phyloP scores from a whole-genome alignment of 2,329 filamentous ascomycete genomes.

The Beauveria sp. region DNA sequence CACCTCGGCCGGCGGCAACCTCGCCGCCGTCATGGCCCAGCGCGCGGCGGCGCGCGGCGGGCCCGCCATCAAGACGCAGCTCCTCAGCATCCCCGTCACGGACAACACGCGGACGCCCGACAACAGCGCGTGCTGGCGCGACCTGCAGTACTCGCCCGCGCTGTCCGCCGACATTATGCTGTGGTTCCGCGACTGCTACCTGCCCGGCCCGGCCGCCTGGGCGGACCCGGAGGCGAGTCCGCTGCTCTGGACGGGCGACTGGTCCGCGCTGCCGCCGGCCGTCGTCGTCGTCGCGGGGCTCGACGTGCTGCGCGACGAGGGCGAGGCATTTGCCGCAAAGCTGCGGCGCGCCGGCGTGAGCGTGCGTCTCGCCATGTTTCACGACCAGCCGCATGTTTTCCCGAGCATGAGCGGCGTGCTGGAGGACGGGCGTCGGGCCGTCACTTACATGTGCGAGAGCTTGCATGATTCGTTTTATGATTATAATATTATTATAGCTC shows the following conservation, averaged over 20 bases:
- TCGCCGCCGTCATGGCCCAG: conserved; percentile 5
- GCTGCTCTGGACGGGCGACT: conserved; percentile 7
- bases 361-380: conserved; percentile 42
- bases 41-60: neutral
- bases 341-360: conserved; percentile 37
- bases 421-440: conserved; percentile 42
- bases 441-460: conserved; percentile 33
- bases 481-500: no score
- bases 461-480: neutral
- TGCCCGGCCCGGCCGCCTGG: conserved; percentile 40
- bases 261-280: conserved; percentile 23
- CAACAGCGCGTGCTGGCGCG: conserved; percentile 37
- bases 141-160: conserved; percentile 43
- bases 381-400: conserved; percentile 51
- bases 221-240: conserved; percentile 45
- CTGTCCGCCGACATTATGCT: conserved; percentile 50
- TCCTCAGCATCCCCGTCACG: conserved; percentile 50
- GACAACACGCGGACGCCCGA: conserved; percentile 44
- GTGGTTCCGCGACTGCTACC: conserved; percentile 52
- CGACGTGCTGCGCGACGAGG: conserved; percentile 49
- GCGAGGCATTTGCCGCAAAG: conserved; percentile 42
- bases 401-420: conserved; percentile 50
- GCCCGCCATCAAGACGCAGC: conserved; percentile 29
- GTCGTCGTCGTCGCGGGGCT: conserved; percentile 47
- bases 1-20: conserved; percentile 22